Percentiles rank a stretch among this genome's conserved stretches.
These are phyloP conservation scores for Eucommia ulmoides DNA, from an alignment of 257 asterid genomes.

Conservation along the genomic window DNA sequence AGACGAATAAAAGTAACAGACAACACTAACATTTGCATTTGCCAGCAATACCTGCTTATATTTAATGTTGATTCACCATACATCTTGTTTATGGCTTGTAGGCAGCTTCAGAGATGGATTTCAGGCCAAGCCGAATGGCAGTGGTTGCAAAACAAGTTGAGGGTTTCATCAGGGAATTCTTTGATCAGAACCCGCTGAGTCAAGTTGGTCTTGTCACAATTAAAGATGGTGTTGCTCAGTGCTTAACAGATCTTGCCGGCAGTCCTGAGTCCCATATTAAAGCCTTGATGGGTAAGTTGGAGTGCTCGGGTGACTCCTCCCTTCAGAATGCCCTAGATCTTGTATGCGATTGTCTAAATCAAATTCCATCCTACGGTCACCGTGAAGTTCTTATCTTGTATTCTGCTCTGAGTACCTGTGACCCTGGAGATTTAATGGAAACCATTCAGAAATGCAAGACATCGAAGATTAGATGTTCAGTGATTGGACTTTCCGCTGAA, in stretches of 20 bases:
- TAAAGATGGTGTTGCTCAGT: slow-evolving; percentile 80
- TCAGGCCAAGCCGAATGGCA: slow-evolving; percentile 85
- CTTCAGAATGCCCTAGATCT: slow-evolving; percentile 91
- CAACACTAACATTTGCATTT: too few species aligned
- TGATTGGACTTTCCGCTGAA: slow-evolving; percentile 87
- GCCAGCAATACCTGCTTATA: too few species aligned
- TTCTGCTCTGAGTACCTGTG: slow-evolving; percentile 88
- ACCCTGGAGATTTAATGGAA: slow-evolving; percentile 83
- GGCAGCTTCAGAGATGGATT: slow-evolving; percentile 89
- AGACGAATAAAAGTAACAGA: too few species aligned
- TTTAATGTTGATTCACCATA: slow-evolving; percentile 7
- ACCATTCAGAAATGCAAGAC: slow-evolving; percentile 76
- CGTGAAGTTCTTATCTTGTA: slow-evolving; percentile 88
- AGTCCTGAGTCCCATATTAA: slow-evolving; percentile 92
- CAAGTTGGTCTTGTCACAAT: slow-evolving; percentile 68
- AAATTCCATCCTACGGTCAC: slow-evolving; percentile 86
- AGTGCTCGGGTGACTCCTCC: slow-evolving; percentile 86
- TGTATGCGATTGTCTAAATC: slow-evolving; percentile 63
- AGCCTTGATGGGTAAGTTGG: slow-evolving; percentile 87
- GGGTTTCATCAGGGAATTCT: slow-evolving; percentile 87
- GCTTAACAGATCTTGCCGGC: slow-evolving; percentile 90
- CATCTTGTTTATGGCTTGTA: slow-evolving; percentile 20
- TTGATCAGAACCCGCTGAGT: slow-evolving; percentile 86
- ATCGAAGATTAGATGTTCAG: slow-evolving; percentile 79
- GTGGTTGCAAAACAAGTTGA: slow-evolving; percentile 82